Evolutionary conservation across 495 filamentous ascomycete genomes (phyloP), one percentile per base, ranked within the genome.

Genomic region (Cercophora samala): DNA sequence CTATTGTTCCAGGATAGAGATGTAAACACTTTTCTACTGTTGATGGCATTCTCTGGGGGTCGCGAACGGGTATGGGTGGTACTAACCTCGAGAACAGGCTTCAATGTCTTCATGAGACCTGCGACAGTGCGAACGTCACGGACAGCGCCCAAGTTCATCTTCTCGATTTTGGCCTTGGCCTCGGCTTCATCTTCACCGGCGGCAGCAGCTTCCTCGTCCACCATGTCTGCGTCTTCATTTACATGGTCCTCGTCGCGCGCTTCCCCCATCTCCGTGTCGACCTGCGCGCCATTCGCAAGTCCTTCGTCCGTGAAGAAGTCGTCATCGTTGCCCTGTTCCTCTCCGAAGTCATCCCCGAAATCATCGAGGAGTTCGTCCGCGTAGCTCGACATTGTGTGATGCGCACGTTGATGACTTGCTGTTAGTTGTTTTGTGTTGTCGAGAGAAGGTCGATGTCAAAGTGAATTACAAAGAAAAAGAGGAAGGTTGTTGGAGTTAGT

Each of bases 321-420:
- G 42, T 78, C 79, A 26, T 83, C 81, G 64, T 83, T 56, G 22
- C 22, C 53, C n/a, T 56, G 53, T 56, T 84, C 78, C 5, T 85
- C 81, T 59, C 86, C 86, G 51, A 79, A 81, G 64, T 88, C 85
- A 60, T 88, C 91, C 68, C 93, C 94, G 69, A 98, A 97, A 77
- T 98, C 96, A 68, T 93, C 90, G 58, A 96, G 85, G 22, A 95
- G 82, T 72, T 95, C 91, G 67, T 93, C 91, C 58, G 88, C 91
- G 64, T 93, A 80, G 26, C 90, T 92, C 74, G 91, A 87, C 91
- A 93, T 93, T 17, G 60, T 46, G 6, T 46, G 37, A 17, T 46
- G 15, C 81, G 67, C 59, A 67, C 66, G 53, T 18, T 26, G 18
- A 26, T 58, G n/a, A 21, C 26, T 23, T 52, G 37, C 3, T 21